Conservation (phyloP, 2,329 filamentous ascomycete species). For the Hymenoscyphus scutula region DNA sequence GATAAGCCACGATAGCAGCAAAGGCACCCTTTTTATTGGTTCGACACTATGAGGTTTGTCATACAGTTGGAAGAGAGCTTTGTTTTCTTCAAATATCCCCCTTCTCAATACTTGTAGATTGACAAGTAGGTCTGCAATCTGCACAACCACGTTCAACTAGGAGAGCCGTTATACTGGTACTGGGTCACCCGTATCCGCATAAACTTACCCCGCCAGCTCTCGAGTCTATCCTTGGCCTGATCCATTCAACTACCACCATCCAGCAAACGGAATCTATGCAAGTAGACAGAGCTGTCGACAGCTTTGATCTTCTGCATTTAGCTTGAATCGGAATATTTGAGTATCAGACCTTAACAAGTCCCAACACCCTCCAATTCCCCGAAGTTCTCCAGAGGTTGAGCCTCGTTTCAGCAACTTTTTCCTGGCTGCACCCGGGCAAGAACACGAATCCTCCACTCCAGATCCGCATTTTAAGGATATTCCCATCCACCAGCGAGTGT, state of each 20-base stretch:
- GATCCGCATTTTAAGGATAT: not conserved
- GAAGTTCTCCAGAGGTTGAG: not conserved
- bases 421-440: not conserved
- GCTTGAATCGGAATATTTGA: not conserved
- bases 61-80: too few species aligned
- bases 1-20: too few species aligned
- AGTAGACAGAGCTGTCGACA: not conserved
- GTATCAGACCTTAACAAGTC: not conserved
- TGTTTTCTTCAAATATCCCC: too few species aligned
- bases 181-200: not conserved
- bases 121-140: not conserved
- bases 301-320: not conserved
- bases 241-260: not conserved
- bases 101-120: too few species aligned
- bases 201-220: conserved; percentile 1
- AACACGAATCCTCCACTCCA: conserved; percentile 3
- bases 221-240: not conserved
- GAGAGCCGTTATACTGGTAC: not conserved
- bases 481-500: not conserved
- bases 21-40: too few species aligned
- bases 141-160: not conserved
- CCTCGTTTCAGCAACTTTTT: not conserved
- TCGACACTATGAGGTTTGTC: too few species aligned
- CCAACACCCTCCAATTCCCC: not conserved
- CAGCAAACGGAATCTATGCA: not conserved